These are phyloP conservation scores for Takakia lepidozioides DNA, from an alignment of 225 moss, liverwort and hornwort genomes.

Conservation along the genomic window DNA sequence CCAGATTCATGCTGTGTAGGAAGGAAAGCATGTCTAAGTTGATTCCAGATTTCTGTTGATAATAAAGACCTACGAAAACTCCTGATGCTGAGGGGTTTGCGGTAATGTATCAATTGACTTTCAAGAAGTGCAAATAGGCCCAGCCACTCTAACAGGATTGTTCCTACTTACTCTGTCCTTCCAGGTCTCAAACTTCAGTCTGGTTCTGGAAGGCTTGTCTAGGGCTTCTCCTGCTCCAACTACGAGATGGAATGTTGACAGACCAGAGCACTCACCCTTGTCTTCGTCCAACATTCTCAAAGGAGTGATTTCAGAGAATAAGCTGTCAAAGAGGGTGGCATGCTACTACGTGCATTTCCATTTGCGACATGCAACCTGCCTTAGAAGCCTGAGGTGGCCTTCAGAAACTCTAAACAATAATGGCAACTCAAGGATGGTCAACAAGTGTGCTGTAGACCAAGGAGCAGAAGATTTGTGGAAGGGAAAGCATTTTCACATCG, in stretches of 20 bases:
- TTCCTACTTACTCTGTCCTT: too few species aligned
- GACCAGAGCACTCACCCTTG: constrained; percentile 17
- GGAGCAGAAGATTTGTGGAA: constrained; percentile 13
- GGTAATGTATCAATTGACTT: too few species aligned
- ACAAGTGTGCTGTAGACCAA: constrained; percentile 11
- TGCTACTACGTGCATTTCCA: constrained; percentile 45
- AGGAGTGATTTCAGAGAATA: constrained; percentile 20
- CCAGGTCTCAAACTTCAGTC: constrained; percentile 56
- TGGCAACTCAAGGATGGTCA: constrained; percentile 3
- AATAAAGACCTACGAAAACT: too few species aligned
- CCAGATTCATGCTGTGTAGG: too few species aligned
- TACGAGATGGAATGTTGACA: constrained; percentile 6
- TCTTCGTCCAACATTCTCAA: constrained; percentile 66
- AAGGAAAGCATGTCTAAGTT: too few species aligned
- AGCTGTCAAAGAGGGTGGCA: constrained; percentile 13
- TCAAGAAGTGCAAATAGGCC: too few species aligned
- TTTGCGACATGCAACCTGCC: constrained; percentile 38
- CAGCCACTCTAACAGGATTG: too few species aligned
- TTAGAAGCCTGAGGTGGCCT: constrained; percentile 39
- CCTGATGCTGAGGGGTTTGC: too few species aligned
- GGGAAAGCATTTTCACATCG: constrained; percentile 38
- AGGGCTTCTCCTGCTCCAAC: constrained; percentile 6
- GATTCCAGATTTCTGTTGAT: too few species aligned
- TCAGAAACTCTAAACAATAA: constrained; percentile 14
- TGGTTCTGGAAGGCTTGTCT: constrained; percentile 54